Conservation (phyloP, 805 yeast genomes). For the Candida rishiriensis region DNA sequence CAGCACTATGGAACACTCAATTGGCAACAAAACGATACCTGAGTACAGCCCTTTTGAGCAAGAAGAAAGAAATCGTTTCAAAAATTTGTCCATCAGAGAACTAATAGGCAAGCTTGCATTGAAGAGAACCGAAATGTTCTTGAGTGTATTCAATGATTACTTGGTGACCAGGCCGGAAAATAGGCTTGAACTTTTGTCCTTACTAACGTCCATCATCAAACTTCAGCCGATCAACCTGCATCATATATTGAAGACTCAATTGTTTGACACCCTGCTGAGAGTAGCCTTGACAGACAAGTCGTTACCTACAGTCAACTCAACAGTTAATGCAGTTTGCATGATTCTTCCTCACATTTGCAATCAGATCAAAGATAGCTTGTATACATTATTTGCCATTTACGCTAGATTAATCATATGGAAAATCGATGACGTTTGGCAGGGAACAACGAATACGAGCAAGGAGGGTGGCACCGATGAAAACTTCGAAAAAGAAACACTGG, state of each 20-base stretch:
- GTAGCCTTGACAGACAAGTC: slow-evolving; percentile 35
- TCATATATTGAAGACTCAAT: slow-evolving; percentile 30
- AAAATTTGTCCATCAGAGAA: slow-evolving; percentile 38
- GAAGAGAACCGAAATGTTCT: slow-evolving; percentile 33
- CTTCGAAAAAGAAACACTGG: neutral
- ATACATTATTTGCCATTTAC: slow-evolving; percentile 40
- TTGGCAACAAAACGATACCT: neutral
- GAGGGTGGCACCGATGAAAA: neutral
- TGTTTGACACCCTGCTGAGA: slow-evolving; percentile 39
- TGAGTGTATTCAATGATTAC: slow-evolving; percentile 33
- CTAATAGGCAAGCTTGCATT: slow-evolving; percentile 41
- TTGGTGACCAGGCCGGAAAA: slow-evolving; percentile 27
- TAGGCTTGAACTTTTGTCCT: slow-evolving; percentile 36
- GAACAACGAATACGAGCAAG: neutral
- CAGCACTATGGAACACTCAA: slow-evolving; percentile 15
- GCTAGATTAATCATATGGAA: slow-evolving; percentile 40
- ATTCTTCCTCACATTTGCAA: slow-evolving; percentile 28
- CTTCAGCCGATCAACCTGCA: slow-evolving; percentile 17
- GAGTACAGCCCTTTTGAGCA: slow-evolving; percentile 15
- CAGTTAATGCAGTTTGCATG: slow-evolving; percentile 29
- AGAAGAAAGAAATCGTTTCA: slow-evolving; percentile 47
- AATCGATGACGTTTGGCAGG: neutral
- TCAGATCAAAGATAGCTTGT: slow-evolving; percentile 30
- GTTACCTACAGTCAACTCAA: slow-evolving; percentile 20
- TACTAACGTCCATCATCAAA: slow-evolving; percentile 30